Evolutionary conservation across 2,329 filamentous ascomycete genomes (phyloP).

Genomic region (Scedosporium dehoogii): DNA sequence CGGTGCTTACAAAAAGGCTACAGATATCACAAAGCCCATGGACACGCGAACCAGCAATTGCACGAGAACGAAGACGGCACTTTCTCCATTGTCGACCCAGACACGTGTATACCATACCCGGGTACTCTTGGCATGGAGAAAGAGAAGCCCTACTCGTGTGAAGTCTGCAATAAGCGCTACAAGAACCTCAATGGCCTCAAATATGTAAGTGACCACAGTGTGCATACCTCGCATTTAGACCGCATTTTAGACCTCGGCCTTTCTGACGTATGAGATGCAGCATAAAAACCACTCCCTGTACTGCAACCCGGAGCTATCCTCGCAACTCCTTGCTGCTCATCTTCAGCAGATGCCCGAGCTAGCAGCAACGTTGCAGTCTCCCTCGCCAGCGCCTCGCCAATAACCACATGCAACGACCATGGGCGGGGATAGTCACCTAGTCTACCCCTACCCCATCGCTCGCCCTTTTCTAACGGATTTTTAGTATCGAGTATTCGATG

Average conservation of each 20-base stretch:
- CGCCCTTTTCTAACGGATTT: neutral
- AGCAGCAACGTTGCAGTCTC: neutral
- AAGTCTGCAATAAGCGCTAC: slow-evolving; percentile 94
- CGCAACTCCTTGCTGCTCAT: slow-evolving; percentile 5
- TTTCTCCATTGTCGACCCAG: slow-evolving; percentile 95
- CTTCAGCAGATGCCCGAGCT: slow-evolving; percentile 4
- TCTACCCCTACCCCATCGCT: neutral
- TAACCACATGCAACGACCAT: neutral
- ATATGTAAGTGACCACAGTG: slow-evolving; percentile 50
- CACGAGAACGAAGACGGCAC: slow-evolving; percentile 96
- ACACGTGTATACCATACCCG: slow-evolving; percentile 87
- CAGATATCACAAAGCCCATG: slow-evolving; percentile 68
- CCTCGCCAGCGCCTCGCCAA: slow-evolving; percentile 2
- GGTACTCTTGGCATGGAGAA: slow-evolving; percentile 99
- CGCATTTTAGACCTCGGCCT: neutral
- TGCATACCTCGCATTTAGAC: neutral
- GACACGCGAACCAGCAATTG: slow-evolving; percentile 91
- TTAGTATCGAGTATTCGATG: neutral
- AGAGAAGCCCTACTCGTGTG: slow-evolving; percentile 96
- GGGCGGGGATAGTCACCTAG: neutral
- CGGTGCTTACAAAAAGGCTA: neutral
- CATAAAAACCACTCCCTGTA: slow-evolving; percentile 13
- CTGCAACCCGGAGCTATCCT: slow-evolving; percentile 12
- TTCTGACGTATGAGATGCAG: slow-evolving; percentile 4
- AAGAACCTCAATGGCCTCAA: slow-evolving; percentile 98